A percentile compares a stretch with the other conserved stretches of the same genome.
Conservation (phyloP, 2,329 filamentous ascomycete genomes). For the Talaromyces albobiverticillius region DNA sequence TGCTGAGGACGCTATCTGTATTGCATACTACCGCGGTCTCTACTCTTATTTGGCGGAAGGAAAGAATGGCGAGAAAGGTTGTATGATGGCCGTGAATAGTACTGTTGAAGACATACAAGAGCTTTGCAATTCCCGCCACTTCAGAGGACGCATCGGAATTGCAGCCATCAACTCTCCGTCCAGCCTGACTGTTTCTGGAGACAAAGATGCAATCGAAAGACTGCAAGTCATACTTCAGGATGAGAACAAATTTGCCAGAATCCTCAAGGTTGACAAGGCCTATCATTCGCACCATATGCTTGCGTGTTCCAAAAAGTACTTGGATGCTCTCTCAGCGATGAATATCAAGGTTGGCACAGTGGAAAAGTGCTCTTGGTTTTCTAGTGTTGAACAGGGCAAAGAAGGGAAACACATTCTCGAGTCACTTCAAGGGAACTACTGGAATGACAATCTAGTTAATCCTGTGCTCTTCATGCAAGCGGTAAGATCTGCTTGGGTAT, state of each 20-base stretch:
- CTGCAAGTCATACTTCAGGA: slow-evolving; percentile 22
- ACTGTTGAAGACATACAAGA: slow-evolving; percentile 21
- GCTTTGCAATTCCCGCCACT: slow-evolving; percentile 15
- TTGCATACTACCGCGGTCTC: slow-evolving; percentile 40
- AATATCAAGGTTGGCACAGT: no score
- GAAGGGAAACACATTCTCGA: no score
- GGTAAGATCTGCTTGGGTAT: background rate
- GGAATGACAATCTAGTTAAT: background rate
- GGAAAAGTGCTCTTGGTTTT: slow-evolving; percentile 16
- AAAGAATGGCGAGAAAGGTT: slow-evolving; percentile 16
- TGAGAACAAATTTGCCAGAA: slow-evolving; percentile 29
- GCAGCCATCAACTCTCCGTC: slow-evolving; percentile 35
- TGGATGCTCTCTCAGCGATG: slow-evolving; percentile 26
- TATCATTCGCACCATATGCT: slow-evolving; percentile 45
- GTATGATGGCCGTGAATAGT: slow-evolving; percentile 33
- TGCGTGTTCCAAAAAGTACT: no score
- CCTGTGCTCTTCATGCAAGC: background rate
- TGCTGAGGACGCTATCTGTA: slow-evolving; percentile 33
- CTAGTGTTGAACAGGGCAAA: no score
- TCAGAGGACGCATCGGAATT: slow-evolving; percentile 18
- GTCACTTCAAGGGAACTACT: no score
- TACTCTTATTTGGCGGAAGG: slow-evolving; percentile 14
- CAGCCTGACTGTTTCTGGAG: slow-evolving; percentile 42
- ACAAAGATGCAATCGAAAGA: slow-evolving; percentile 27
- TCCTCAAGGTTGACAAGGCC: slow-evolving; percentile 35